phyloP scores from a whole-genome alignment of 2,329 filamentous ascomycete genomes.

The Fusarium coicis region DNA sequence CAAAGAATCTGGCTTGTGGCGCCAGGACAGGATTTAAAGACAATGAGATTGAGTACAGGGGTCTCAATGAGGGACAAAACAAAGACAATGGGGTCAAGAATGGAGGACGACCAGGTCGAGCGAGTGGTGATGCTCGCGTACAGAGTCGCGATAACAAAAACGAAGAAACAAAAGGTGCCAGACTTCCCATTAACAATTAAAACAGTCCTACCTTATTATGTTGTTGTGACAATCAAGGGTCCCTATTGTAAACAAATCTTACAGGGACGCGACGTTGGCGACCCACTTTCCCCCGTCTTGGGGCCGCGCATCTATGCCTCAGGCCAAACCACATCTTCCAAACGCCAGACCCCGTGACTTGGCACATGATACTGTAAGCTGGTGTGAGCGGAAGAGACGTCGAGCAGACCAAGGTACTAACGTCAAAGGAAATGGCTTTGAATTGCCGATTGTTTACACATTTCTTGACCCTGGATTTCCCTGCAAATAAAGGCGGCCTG shows the following conservation, averaged over 20 bases:
- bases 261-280: constrained; percentile 39
- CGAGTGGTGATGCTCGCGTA: constrained; percentile 36
- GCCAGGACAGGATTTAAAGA: constrained; percentile 34
- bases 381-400: not conserved
- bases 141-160: constrained; percentile 41
- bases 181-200: constrained; percentile 37
- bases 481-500: too few species aligned
- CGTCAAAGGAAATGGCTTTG: not conserved
- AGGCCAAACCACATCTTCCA: constrained; percentile 1
- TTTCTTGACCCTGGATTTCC: not conserved
- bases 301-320: constrained; percentile 40
- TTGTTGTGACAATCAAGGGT: constrained; percentile 45
- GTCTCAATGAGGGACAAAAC: constrained; percentile 34
- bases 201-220: constrained; percentile 43
- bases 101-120: constrained; percentile 30
- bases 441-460: not conserved
- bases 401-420: not conserved
- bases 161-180: constrained; percentile 40
- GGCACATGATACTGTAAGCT: constrained; percentile 19
- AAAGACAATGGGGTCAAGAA: constrained; percentile 19
- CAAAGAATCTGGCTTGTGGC: constrained; percentile 29
- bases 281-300: constrained; percentile 18
- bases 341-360: constrained; percentile 28
- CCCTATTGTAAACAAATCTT: constrained; percentile 47
- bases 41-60: constrained; percentile 23